Conservation (phyloP, 1,139 yeast genomes). For the Chernovozyma aurita region DNA sequence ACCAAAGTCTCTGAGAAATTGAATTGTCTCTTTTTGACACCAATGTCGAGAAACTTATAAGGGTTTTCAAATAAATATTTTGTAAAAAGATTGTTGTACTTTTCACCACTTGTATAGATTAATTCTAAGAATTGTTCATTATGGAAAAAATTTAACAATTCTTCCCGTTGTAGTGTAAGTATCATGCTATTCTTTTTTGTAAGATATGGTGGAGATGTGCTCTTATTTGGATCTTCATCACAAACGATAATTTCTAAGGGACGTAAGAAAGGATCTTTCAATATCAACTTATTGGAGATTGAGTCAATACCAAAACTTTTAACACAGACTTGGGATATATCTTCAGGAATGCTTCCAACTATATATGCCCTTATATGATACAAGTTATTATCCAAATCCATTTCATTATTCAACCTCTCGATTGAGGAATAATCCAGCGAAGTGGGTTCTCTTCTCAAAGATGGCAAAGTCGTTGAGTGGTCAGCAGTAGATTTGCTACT, state of each 20-base stretch:
- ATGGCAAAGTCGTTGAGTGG: neutral
- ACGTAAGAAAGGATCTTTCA: constrained; percentile 22
- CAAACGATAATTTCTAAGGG: constrained; percentile 20
- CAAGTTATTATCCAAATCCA: constrained; percentile 12
- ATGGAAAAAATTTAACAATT: constrained; percentile 15
- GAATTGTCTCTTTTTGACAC: neutral
- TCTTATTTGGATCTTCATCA: constrained; percentile 7
- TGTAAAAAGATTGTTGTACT: constrained; percentile 1
- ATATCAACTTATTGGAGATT: constrained; percentile 3
- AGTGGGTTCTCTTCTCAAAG: neutral
- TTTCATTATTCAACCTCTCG: constrained; percentile 1
- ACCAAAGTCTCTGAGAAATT: neutral
- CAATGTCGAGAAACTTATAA: constrained; percentile 1
- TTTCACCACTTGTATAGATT: constrained; percentile 14
- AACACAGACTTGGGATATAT: constrained; percentile 21
- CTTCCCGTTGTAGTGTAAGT: constrained; percentile 14
- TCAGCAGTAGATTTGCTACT: neutral
- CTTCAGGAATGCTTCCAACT: constrained; percentile 20
- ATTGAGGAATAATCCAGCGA: constrained; percentile 1
- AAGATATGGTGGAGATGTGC: neutral
- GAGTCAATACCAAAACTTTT: constrained; percentile 17
- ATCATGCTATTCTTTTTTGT: constrained; percentile 14
- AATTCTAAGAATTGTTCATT: constrained; percentile 15
- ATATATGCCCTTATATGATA: constrained; percentile 16
- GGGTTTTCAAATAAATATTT: constrained; percentile 1